Conservation (phyloP, 257 asterid genomes). For the Przewalskia tangutica region DNA sequence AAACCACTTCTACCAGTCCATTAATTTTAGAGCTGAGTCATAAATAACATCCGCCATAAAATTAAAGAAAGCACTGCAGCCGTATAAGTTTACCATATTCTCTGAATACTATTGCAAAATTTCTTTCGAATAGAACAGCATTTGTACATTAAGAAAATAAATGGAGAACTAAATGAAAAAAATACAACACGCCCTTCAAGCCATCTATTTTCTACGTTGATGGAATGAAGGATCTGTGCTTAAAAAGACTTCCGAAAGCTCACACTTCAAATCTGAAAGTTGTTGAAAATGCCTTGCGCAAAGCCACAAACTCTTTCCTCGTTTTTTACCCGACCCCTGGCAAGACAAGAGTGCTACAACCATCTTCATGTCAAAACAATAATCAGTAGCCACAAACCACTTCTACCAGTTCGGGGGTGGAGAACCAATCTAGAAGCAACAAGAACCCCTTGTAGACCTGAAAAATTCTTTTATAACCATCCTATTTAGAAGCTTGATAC, state of each 20-base stretch:
- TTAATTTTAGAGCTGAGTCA: not conserved
- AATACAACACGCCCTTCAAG: not conserved
- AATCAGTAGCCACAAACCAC: no score
- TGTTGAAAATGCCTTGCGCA: not conserved
- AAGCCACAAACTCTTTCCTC: not conserved
- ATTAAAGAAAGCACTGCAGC: not conserved
- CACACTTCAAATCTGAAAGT: constrained; percentile 1
- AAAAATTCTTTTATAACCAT: not conserved
- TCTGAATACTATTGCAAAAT: not conserved
- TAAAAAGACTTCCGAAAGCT: not conserved
- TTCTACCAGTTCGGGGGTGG: not conserved
- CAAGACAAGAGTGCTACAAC: not conserved
- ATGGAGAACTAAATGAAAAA: not conserved
- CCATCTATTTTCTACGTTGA: not conserved
- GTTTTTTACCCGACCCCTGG: not conserved
- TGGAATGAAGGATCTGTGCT: not conserved
- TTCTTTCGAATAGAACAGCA: not conserved
- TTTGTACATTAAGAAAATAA: not conserved
- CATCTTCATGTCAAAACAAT: not conserved
- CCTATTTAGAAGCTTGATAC: not conserved
- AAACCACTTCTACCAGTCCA: not conserved
- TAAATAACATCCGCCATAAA: not conserved
- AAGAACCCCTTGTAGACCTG: not conserved
- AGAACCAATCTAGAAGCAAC: not conserved
- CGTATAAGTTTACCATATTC: not conserved